Evolutionary conservation across 768 basidiomycete genomes (phyloP), one percentile per base, ranked within the genome.

Genomic region (Tricholoma furcatifolium): DNA sequence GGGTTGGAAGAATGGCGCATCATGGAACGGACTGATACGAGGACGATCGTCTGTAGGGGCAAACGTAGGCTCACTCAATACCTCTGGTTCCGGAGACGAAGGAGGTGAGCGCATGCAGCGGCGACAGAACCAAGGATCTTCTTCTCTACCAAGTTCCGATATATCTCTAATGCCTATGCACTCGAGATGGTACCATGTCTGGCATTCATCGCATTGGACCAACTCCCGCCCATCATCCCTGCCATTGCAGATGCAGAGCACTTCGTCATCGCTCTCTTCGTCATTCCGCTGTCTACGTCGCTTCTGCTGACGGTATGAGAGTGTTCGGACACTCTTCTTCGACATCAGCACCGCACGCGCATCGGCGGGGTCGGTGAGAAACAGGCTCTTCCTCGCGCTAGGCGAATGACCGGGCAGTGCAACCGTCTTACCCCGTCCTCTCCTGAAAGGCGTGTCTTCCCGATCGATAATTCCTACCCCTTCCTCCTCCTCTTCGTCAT

Each of bases 191-290:
- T 87, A 92, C 91, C 91, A 93, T 14, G 75, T 84, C 63, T 81
- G 74, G 65, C 91, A 93, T 4, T 77, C 75, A 60, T 93, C 90
- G 59, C 91, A 93, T 61, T 91, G 91, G 30, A 93, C 91, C 42
- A 89, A 75, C 53, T 83, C 79, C n/a, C 85, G 73, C 3, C 85
- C 89, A 53, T 90, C 86, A 59, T 88, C 85, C 46, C 69, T 73
- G 15, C 83, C 85, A 39, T 72, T 68, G 63, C 90, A 92, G 23
- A 87, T 74, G 64, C 91, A 93, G 15, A 84, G 61, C 15, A 77
- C 67, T 43, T 80, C 79, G 10, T 78, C 78, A 5, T 78, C 78
- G 11, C 75, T 75, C 10, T 71, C 73, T 12, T 74, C 72, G 5
- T 70, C 70, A 24, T 60, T 50, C 40, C 69, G 64, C 36, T 68